Evolutionary conservation across 2,329 filamentous ascomycete species (phyloP), one percentile per base, ranked within the genome.

Genomic region (Stagonosporopsis rhizophila): DNA sequence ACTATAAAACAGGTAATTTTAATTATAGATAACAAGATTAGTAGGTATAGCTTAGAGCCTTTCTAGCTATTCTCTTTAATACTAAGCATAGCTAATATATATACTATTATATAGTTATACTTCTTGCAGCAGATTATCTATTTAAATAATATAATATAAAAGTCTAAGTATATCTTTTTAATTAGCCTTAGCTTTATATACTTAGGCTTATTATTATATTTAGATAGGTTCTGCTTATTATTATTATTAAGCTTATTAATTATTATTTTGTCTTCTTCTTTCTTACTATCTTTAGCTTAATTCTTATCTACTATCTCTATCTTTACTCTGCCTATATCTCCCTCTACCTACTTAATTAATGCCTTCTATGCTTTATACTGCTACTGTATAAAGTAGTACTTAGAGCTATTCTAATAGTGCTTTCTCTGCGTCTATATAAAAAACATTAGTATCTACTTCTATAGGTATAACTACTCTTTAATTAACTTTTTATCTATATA

Each of bases 81-180:
- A 14, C 65, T 58, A 11, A 68, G 58, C 30, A 63, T 52, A 15
- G 64, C 64, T 25, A 67, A 60, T 45, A 37, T 44, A 37, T 41
- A 67, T 25, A 66, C 64, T 28, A 67, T 60, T 41, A 53, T 45
- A 49, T 47, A 60, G 32, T 65, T 54, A 37, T 66, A 67, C 53
- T 65, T 58, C 44, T 52, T 58, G n/a, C 52, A 38, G 27, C 35
- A 34, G 28, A 62, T 63, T 8, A 12, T 28, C 41, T 65, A 37
- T 41, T 65, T 46, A 23, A 67, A 53, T 46, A 68, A 53, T 47
- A 32, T 46, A 37, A 68, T 66, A 42, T 45, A 67, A 65, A 67
- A 66, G 30, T 48, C 17, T 44, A 68, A 65, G 51, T 44, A 63
- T 32, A 53, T 58, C 35, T 49, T 45, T n/a, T n/a, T n/a, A n/a